Evolutionary conservation across 805 yeast species (phyloP).

Genomic region (Candida berthetii): DNA sequence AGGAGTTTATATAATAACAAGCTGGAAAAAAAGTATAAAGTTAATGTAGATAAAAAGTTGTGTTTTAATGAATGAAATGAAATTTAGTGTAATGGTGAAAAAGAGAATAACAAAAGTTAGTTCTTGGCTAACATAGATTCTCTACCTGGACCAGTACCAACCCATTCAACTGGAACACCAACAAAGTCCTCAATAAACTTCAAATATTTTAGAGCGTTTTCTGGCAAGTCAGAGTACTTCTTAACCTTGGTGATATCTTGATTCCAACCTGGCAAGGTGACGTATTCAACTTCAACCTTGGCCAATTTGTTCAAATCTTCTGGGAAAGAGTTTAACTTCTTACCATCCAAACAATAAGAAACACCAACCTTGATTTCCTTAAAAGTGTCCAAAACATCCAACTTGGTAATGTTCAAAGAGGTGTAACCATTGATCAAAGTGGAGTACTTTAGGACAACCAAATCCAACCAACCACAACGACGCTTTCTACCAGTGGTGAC

Average conservation of each 20-base stretch:
- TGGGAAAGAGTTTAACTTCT: constrained; percentile 76
- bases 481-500: constrained; percentile 99
- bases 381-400: constrained; percentile 90
- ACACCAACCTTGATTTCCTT: constrained; percentile 86
- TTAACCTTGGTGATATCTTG: constrained; percentile 69
- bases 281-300: constrained; percentile 88
- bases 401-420: constrained; percentile 86
- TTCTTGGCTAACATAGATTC: constrained; percentile 62
- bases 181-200: constrained; percentile 80
- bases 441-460: constrained; percentile 90
- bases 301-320: constrained; percentile 81
- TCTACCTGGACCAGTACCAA: constrained; percentile 98
- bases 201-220: constrained; percentile 80
- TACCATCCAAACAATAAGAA: constrained; percentile 74
- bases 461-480: constrained; percentile 98
- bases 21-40: no score
- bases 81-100: no score
- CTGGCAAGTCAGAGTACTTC: constrained; percentile 75
- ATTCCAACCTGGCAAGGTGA: constrained; percentile 93
- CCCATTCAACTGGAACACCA: constrained; percentile 87
- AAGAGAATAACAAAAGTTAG: no score
- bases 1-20: not conserved
- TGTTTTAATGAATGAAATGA: no score
- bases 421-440: constrained; percentile 94
- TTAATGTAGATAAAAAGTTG: no score